phyloP scores from a whole-genome alignment of 176 grass and related monocot genomes.

The Melocanna baccifera region DNA sequence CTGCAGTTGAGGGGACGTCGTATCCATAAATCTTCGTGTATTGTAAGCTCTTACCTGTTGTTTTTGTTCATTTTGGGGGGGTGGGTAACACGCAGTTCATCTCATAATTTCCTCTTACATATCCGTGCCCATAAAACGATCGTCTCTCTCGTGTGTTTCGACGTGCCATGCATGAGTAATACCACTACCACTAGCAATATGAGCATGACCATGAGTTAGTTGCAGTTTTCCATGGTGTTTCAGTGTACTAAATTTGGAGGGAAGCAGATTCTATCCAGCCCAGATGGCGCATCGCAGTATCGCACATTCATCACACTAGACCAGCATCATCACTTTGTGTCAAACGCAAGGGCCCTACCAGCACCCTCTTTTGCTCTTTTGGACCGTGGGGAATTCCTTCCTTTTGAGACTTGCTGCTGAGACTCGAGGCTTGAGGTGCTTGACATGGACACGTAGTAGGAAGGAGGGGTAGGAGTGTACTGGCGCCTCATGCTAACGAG shows the following conservation, averaged over 20 bases:
- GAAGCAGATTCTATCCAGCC: not conserved
- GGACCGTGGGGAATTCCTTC: slow-evolving; percentile 33
- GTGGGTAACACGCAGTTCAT: slow-evolving; percentile 53
- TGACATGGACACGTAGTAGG: slow-evolving; percentile 20
- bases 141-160: not conserved
- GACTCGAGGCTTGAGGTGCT: not conserved
- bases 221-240: not conserved
- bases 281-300: not conserved
- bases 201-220: not conserved
- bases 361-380: slow-evolving; percentile 33
- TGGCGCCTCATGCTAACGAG: not conserved
- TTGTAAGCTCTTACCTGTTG: slow-evolving; percentile 31
- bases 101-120: slow-evolving; percentile 31
- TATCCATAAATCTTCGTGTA: slow-evolving; percentile 38
- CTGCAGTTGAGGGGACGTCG: not conserved
- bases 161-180: not conserved
- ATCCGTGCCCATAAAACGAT: not conserved
- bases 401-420: not conserved
- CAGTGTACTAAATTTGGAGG: not conserved
- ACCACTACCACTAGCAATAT: not conserved
- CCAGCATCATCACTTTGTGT: slow-evolving; percentile 44
- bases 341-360: slow-evolving; percentile 24
- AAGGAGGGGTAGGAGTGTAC: not conserved
- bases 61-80: slow-evolving; percentile 36
- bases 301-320: not conserved